Conservation (phyloP, 2,329 filamentous ascomycete genomes). For the Chaetomium globosum region DNA sequence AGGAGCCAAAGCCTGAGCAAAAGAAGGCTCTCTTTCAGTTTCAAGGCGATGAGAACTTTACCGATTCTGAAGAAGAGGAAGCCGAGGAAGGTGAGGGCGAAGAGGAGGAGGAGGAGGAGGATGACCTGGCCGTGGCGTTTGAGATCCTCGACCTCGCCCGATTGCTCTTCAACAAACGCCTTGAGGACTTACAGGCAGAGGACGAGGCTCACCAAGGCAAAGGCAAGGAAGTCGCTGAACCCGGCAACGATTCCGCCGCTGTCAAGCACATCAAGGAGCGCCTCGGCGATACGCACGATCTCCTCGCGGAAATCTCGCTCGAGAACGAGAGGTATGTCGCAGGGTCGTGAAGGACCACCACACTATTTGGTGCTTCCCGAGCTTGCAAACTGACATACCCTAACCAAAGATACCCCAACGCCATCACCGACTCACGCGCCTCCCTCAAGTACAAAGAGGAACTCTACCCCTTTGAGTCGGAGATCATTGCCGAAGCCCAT, state of each 20-base stretch:
- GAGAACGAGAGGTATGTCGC: constrained; percentile 77
- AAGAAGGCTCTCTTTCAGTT: constrained; percentile 90
- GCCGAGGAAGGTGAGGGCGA: constrained; percentile 49
- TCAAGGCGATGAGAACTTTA: constrained; percentile 90
- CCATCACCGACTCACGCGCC: constrained; percentile 79
- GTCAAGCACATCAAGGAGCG: constrained; percentile 74
- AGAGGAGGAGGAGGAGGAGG: constrained; percentile 63
- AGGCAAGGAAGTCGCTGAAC: constrained; percentile 46
- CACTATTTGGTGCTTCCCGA: constrained; percentile 17
- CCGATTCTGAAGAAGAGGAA: constrained; percentile 70
- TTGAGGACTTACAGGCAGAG: constrained; percentile 46
- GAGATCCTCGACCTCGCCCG: constrained; percentile 81
- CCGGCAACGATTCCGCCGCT: constrained; percentile 41
- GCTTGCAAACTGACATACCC: constrained; percentile 30
- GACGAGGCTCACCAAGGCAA: constrained; percentile 46
- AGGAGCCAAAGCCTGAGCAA: constrained; percentile 43
- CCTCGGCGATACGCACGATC: constrained; percentile 88
- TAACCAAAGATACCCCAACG: constrained; percentile 69
- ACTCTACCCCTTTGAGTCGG: constrained; percentile 77
- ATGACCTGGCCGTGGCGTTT: constrained; percentile 78
- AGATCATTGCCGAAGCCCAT: constrained; percentile 89
- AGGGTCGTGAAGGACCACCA: constrained; percentile 23
- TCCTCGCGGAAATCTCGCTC: constrained; percentile 93
- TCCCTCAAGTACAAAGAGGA: constrained; percentile 77
- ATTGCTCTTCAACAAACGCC: constrained; percentile 61